These are phyloP conservation scores for Macadamia integrifolia DNA, from an alignment of 164 flowering plant species.

Conservation along the genomic window DNA sequence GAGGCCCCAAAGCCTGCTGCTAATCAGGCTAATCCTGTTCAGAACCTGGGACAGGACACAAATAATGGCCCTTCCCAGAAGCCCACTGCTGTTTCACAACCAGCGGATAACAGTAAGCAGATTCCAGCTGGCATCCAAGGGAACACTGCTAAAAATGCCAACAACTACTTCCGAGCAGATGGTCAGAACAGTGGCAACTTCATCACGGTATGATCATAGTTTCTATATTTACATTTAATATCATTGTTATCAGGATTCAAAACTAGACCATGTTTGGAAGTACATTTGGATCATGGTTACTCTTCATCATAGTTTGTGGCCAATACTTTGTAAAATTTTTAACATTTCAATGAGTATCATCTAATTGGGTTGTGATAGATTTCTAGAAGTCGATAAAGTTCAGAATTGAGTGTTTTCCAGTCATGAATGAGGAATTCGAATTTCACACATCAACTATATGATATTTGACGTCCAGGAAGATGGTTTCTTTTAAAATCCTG, in stretches of 20 bases:
- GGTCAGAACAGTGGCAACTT: conserved; percentile 52
- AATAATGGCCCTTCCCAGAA: conserved; percentile 20
- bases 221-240: background rate
- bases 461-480: too few species aligned
- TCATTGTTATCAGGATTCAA: too few species aligned
- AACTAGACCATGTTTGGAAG: too few species aligned
- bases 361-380: too few species aligned
- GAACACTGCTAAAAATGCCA: conserved; percentile 33
- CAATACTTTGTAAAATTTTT: too few species aligned
- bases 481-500: too few species aligned
- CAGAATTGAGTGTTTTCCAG: too few species aligned
- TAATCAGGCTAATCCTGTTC: conserved; percentile 19
- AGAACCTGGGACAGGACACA: conserved; percentile 12
- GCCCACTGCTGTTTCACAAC: conserved; percentile 18
- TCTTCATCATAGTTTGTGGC: conserved; percentile 11
- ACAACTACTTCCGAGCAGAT: conserved; percentile 42
- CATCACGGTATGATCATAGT: conserved; percentile 30
- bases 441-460: too few species aligned
- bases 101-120: conserved; percentile 28
- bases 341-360: too few species aligned
- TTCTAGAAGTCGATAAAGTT: too few species aligned
- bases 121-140: conserved; percentile 40
- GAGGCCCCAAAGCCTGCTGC: conserved; percentile 55
- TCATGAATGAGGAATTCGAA: too few species aligned
- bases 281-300: conserved; percentile 14